Evolutionary conservation across 352 stramenopile species (phyloP), one percentile per base, ranked within the genome.

Genomic region (Lagenidium giganteum): DNA sequence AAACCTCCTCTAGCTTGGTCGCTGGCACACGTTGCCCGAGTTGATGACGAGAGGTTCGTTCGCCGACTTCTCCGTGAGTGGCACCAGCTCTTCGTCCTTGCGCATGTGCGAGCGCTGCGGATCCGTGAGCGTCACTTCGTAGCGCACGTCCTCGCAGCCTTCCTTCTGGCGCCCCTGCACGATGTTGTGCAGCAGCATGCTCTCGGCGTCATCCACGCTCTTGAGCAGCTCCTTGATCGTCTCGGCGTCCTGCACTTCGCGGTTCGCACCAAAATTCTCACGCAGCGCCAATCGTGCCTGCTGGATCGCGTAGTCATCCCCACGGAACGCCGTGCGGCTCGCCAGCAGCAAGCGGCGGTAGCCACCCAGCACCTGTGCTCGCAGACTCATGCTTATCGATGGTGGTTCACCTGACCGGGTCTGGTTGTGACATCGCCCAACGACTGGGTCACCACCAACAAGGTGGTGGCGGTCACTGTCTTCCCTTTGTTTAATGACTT

Each of bases 111-210:
- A 57, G 34, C 71, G 73, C 57, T 93, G 82, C 23, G 79, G 77
- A 50, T 93, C 79, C 21, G 79, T 90, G 47, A 93, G 67, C 42
- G 74, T 68, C 42, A 93, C 77, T 39, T 89, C 69, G 42, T 81
- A 93, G 33, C 62, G 68, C 33, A 65, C 63, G 30, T 48, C 57
- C 5, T 34, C 47, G 18, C 41, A 54, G 11, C 51, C 37, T 0
- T 47, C 63, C 45, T 83, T 87, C 51, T 74, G 63, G 16, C 68
- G 61, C 16, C 71, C 82, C 44, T 93, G 82, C 9, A 93, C 82
- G 39, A 93, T 92, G 58, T 93, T 64, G 57, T 90, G 72, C n/a
- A 87, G 71, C 43, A 93, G 56, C 79, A 93, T 92, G 31, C 54
- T 42, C 55, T 93, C 82, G 51, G 77, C 79, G 32, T 93, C 82